Conservation (phyloP, 441 rosid species). For the Codiaeum variegatum region DNA sequence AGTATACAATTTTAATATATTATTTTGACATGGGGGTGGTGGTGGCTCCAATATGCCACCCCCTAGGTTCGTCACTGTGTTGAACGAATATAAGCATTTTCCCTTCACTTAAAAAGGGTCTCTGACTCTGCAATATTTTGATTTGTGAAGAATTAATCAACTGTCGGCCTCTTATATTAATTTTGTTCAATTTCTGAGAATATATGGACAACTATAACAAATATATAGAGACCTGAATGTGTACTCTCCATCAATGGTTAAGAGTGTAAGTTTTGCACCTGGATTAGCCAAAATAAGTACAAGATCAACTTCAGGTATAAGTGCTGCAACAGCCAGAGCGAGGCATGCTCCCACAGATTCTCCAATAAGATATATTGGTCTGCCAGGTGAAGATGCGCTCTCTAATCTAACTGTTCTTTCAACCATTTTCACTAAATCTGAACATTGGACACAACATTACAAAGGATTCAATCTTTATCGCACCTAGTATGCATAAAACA, state of each 20-base stretch:
- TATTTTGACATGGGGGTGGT: too few species aligned
- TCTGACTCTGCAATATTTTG: background rate
- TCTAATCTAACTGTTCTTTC: slow-evolving; percentile 61
- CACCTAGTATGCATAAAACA: slow-evolving; percentile 5
- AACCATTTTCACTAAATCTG: slow-evolving; percentile 65
- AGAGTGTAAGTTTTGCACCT: slow-evolving; percentile 37
- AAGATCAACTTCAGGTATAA: slow-evolving; percentile 63
- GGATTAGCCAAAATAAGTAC: slow-evolving; percentile 72
- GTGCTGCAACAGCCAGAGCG: slow-evolving; percentile 73
- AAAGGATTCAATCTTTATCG: background rate
- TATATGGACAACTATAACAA: background rate
- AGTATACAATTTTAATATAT: too few species aligned
- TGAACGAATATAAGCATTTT: background rate
- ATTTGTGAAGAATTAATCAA: background rate
- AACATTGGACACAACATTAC: slow-evolving; percentile 7
- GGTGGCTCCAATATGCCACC: too few species aligned
- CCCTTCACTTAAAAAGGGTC: background rate
- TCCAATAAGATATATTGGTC: slow-evolving; percentile 87
- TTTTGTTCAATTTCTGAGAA: background rate
- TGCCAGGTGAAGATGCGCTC: slow-evolving; percentile 36
- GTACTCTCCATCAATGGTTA: background rate
- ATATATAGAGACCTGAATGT: background rate
- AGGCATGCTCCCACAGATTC: slow-evolving; percentile 90
- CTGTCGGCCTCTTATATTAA: background rate
- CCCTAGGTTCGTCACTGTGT: too few species aligned